Evolutionary conservation across 1,284 basidiomycete species (phyloP), one percentile per base, ranked within the genome.

Genomic region (Pulveroboletus ridleyi): DNA sequence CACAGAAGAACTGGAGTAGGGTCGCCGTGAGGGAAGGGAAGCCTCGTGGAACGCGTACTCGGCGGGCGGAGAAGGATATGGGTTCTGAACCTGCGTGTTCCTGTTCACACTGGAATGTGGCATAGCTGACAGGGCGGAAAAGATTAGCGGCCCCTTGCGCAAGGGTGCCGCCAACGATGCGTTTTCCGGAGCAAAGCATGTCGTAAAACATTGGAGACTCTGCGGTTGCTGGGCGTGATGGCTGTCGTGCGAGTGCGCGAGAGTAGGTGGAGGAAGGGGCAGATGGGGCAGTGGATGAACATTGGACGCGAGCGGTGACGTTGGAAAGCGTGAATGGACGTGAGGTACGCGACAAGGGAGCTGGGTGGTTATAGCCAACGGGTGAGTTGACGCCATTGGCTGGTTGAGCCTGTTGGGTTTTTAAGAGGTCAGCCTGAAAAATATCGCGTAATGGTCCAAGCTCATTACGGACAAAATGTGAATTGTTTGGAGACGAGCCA

Each of bases 71-170:
- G 76, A 74, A 52, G 74, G 75, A 62, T 76, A 75, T 8, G 70
- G 58, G 33, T 64, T 64, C 1, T 53, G 71, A 41, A 17, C 20
- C 4, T 11, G 33, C 13, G 17, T 35, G 47, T 17, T 50, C 9
- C 58, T 42, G 29, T 65, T 58, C 23, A 47, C 20, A 49, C 35
- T 33, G 39, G 55, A 44, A 13, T 61, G 63, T 14, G 46, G 46
- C 10, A 63, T 50, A 17, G 72, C 55, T 7, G 76, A 68, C 74
- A 74, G 76, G 20, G 82, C 77, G 4, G 78, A 54, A 39, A 83
- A 82, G 20, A 82, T 83, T 9, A 83, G 72, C 0, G 81, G 82
- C 8, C 80, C 80, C 33, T 72, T 79, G 49, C 71, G 72, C 11
- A 74, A n/a, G 2, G 69, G 65, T 8, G 59, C n/a, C 0, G 56